Base-by-base conservation (phyloP, 352 stramenopile species). In the Globisporangium emineosum region DNA sequence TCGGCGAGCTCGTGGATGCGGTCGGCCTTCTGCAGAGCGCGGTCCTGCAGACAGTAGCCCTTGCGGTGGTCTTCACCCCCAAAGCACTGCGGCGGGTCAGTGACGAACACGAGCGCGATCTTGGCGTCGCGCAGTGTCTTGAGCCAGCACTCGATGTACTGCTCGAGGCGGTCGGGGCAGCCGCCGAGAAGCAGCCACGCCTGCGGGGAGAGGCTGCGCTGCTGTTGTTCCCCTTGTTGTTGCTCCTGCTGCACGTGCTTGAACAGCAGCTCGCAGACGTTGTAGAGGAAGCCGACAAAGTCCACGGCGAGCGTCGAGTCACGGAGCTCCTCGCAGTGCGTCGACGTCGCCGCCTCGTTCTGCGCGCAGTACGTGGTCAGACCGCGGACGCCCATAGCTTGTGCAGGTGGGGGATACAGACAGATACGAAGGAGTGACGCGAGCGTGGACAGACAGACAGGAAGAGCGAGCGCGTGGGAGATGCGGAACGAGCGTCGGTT, bases 221-320 rank as follows among this genome's bases (percentile, higher is more conserved):
- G 73, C 57, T 47, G 40, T 21, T 23, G 40, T 17, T 40, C 9
- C 40, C 29, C 29, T 32, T 40, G 73, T 45, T 33, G 17, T 53
- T 40, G 27, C 13, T 62, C 54, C 19, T 67, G 29, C 52, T 75
- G 67, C 57, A 77, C 58, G 8, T 90, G 67, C 6, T 66, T 42
- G 55, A 66, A 82, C 23, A 93, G 52, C 35, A 81, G 66, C 21
- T 93, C 75, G 60, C 85, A 95, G 19, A 88, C 55, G 57, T 81
- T 72, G 61, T 87, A 91, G 32, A 93, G 75, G 64, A 93, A 93
- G 21, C 84, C 86, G 23, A 88, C 80, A 59, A 91, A 89, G 65
- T 95, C 86, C 47, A 95, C 83, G 17, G 83, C 86, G 5, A 95
- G 76, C 33, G 86, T 93, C 54, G 88, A 76, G 57, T 90, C 81